phyloP scores from a whole-genome alignment of 208 protist genomes.

The Borovskyia barvae region DNA sequence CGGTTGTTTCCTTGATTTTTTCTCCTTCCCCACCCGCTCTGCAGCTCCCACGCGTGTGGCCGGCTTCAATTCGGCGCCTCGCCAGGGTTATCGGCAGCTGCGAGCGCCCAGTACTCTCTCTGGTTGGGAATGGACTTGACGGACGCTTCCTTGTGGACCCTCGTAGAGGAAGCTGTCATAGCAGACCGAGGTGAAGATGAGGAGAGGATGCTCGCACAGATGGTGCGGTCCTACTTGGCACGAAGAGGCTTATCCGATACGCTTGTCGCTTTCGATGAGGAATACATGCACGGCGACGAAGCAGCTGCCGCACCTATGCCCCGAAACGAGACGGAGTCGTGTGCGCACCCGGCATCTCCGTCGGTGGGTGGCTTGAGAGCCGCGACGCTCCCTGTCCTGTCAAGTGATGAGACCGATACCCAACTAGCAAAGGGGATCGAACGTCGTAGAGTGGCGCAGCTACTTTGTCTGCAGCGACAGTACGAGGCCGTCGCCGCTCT shows the following conservation, averaged over 20 bases:
- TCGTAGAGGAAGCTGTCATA: slow-evolving; percentile 74
- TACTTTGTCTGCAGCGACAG: slow-evolving; percentile 45
- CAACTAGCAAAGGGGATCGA: slow-evolving; percentile 6
- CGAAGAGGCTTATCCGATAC: slow-evolving; percentile 63
- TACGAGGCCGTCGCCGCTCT: slow-evolving; percentile 51
- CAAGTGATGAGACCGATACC: too few relatives aligned
- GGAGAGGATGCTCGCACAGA: slow-evolving; percentile 43
- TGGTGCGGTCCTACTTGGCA: slow-evolving; percentile 69
- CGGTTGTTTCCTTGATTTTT: too few relatives aligned
- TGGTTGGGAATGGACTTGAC: slow-evolving; percentile 26
- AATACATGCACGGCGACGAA: too few relatives aligned
- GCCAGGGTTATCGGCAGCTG: too few relatives aligned
- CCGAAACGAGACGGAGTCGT: too few relatives aligned
- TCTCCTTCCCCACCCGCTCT: too few relatives aligned
- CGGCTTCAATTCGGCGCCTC: too few relatives aligned
- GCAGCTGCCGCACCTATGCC: too few relatives aligned
- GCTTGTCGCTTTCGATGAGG: slow-evolving; percentile 41
- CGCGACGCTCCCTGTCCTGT: too few relatives aligned
- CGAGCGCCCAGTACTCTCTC: background rate
- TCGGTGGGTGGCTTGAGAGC: too few relatives aligned
- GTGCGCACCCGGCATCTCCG: too few relatives aligned
- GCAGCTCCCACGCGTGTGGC: too few relatives aligned
- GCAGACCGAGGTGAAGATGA: slow-evolving; percentile 62
- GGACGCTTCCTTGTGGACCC: slow-evolving; percentile 32
- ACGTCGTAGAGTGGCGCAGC: slow-evolving; percentile 47